Base-by-base conservation (phyloP, 768 basidiomycete species). In the Mrakia hoshinonis region DNA sequence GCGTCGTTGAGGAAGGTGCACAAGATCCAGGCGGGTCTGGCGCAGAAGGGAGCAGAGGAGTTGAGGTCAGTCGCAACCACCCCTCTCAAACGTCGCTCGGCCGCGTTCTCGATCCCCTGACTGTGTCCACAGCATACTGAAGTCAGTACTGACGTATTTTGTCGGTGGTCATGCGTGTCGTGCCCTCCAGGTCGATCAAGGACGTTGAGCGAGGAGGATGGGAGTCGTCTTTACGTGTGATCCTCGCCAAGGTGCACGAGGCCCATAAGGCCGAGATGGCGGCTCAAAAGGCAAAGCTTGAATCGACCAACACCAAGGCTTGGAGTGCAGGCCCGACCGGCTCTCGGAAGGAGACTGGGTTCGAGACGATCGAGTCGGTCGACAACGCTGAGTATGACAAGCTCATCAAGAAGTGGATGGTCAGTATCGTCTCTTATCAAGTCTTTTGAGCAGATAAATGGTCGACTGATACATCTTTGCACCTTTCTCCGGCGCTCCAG, bases 361-460 rank as follows among this genome's bases (percentile, higher is more conserved):
- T 67, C 58, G 66, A 61, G 20, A 65, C 66, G 55, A 66, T 72
- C 24, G 65, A 72, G 20, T 13, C 15, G 9, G 52, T 60, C 65
- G 70, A 54, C 18, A 64, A 43, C 4, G 63, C 66, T 11, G 70
- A 72, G 22, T 72, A 72, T 48, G 64, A 67, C 48, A 72, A 72
- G 26, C 54, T 72, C 22, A 64, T 72, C 55, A 66, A 67, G 39
- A 52, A 72, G 43, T 72, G 70, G 70, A 24, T 72, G 43, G 69
- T 70, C 15, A 22, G 69, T 64, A 4, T 20, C 39, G 1, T 36
- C 36, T 51, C 51, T 26, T 31, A 15, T 67, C 34, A 26, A 43
- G 13, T 29, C 4, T 11, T 43, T 26, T 29, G n/a, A 18, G 13
- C 15, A 24, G 13, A 24, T 26, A 26, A 10, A 38, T 62, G 20